A percentile compares a stretch with the other conserved stretches of the same genome.
Conservation (phyloP, 148 eudicot genomes). For the Limonium bicolor region DNA sequence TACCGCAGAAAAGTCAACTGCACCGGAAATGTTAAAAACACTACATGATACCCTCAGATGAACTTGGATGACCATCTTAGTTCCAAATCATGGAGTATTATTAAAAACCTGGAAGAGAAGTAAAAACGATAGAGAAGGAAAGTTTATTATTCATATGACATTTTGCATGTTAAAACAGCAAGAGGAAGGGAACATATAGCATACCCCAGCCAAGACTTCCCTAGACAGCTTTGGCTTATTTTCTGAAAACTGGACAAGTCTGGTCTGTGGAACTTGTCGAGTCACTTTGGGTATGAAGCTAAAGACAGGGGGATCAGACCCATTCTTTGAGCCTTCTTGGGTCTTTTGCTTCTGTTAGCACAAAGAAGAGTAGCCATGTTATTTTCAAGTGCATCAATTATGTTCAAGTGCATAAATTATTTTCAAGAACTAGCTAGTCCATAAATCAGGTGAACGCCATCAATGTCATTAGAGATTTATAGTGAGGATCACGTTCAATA, state of each 20-base stretch:
- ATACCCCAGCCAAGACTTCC: conserved; percentile 33
- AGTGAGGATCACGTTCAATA: neutral
- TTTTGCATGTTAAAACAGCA: no score
- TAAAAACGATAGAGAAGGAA: no score
- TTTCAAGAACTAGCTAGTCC: neutral
- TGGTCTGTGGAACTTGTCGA: conserved; percentile 47
- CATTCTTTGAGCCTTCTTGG: conserved; percentile 17
- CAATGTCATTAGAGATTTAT: neutral
- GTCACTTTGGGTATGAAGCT: conserved; percentile 25
- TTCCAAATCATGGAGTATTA: no score
- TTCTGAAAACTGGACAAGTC: conserved; percentile 27
- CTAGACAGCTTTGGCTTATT: conserved; percentile 36
- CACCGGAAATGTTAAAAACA: no score
- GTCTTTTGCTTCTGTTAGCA: conserved; percentile 50
- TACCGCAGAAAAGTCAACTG: no score
- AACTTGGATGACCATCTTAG: no score
- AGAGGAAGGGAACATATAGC: no score
- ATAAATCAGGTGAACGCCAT: neutral
- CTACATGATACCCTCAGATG: no score
- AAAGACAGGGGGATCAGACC: conserved; percentile 13
- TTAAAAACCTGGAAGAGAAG: no score
- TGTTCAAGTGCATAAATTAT: neutral
- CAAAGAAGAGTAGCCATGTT: neutral
- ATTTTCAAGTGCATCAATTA: neutral
- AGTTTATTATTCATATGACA: no score